phyloP scores from a whole-genome alignment of 805 yeast species.

The Metschnikowia noctiluminum region DNA sequence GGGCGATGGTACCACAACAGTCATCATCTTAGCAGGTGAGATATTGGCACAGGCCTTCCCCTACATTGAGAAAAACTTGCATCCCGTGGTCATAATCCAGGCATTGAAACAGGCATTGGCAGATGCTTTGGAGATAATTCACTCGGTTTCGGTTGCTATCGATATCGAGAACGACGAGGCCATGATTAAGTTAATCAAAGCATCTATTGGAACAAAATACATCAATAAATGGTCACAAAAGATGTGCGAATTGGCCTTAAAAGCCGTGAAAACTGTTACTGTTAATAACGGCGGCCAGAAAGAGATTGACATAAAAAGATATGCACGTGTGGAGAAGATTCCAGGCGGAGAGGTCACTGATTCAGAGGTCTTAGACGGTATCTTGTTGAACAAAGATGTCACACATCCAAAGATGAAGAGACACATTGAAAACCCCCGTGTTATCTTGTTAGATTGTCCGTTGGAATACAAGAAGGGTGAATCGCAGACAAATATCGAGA shows the following conservation, averaged over 20 bases:
- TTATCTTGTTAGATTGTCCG: conserved; percentile 90
- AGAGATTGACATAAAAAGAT: conserved; percentile 91
- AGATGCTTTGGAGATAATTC: conserved; percentile 87
- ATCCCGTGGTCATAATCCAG: conserved; percentile 93
- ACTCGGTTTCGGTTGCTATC: conserved; percentile 77
- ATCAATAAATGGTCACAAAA: conserved; percentile 84
- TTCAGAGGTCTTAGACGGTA: conserved; percentile 83
- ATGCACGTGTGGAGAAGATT: conserved; percentile 88
- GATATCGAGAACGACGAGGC: conserved; percentile 82
- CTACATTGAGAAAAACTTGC: conserved; percentile 89
- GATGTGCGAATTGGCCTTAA: conserved; percentile 86
- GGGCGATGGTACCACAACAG: conserved; percentile 98
- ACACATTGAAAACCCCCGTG: conserved; percentile 80
- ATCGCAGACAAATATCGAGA: conserved; percentile 96
- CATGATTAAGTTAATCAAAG: conserved; percentile 79
- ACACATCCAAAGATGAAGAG: conserved; percentile 99
- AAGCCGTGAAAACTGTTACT: conserved; percentile 82
- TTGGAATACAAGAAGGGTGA: conserved; percentile 98
- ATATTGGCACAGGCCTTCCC: conserved; percentile 94
- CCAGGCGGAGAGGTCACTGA: conserved; percentile 98
- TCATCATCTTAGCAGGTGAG: conserved; percentile 95
- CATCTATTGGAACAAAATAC: conserved; percentile 95
- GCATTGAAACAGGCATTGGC: conserved; percentile 87
- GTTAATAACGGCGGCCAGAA: conserved; percentile 57
- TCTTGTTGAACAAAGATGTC: conserved; percentile 90